A percentile compares a stretch with the other conserved stretches of the same genome.
phyloP scores from a whole-genome alignment of 139 green algal species.

The Raphidocelis subcapitata region DNA sequence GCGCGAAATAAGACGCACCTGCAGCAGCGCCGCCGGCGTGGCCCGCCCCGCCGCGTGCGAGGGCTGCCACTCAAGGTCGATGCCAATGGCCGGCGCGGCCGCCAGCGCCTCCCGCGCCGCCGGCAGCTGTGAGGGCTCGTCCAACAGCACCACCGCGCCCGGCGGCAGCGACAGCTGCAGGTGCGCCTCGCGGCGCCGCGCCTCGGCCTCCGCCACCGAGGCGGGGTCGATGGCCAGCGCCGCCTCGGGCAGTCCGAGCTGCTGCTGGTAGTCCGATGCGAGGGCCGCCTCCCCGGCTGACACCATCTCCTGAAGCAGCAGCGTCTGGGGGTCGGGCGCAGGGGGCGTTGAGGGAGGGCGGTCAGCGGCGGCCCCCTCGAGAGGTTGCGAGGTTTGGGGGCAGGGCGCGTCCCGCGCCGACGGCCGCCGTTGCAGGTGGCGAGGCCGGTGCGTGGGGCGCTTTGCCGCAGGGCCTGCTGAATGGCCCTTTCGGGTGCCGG shows the following conservation, averaged over 20 bases:
- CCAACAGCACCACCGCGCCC: constrained; percentile 18
- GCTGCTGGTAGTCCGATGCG: constrained; percentile 44
- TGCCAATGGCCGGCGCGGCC: constrained; percentile 41
- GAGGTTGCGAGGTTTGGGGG: neutral
- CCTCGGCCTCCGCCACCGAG: constrained; percentile 42
- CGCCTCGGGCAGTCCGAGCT: constrained; percentile 35
- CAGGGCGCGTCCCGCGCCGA: neutral
- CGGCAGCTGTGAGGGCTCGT: constrained; percentile 7
- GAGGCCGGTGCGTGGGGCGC: too few relatives aligned
- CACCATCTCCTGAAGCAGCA: constrained; percentile 44
- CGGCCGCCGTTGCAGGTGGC: neutral
- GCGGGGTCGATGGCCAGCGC: constrained; percentile 32
- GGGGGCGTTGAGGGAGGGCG: neutral
- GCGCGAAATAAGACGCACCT: too few relatives aligned
- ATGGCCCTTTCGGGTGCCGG: too few relatives aligned
- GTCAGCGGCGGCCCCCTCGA: neutral
- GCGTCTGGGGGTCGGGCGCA: constrained; percentile 5
- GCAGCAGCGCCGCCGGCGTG: constrained; percentile 32
- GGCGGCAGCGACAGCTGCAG: constrained; percentile 51
- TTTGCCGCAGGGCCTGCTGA: too few relatives aligned
- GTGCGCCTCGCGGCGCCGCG: constrained; percentile 27
- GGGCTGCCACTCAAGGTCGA: constrained; percentile 78
- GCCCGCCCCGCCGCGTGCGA: constrained; percentile 4
- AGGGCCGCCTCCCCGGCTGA: constrained; percentile 38
- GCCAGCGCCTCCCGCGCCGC: constrained; percentile 17